Evolutionary conservation across 345 rosid genomes (phyloP).

Genomic region (Geranium rotundifolium): DNA sequence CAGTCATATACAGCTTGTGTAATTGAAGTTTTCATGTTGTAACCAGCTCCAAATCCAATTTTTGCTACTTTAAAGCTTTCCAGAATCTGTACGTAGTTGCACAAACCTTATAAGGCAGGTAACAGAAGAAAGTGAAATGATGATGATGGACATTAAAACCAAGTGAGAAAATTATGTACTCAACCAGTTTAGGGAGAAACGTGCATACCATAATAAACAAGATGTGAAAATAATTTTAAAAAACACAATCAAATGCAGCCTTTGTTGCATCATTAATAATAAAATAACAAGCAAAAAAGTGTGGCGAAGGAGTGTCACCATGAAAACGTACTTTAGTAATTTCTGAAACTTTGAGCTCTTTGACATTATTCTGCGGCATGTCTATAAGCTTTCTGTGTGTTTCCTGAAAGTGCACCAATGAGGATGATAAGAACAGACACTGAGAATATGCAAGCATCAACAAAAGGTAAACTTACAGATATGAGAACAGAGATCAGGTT

Average conservation of each 20-base stretch:
- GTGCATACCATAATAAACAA: background rate
- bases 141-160: background rate
- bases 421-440: slow-evolving; percentile 5
- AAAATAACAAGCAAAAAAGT: background rate
- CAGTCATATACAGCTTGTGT: slow-evolving; percentile 62
- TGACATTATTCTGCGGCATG: slow-evolving; percentile 24
- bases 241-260: background rate
- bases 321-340: slow-evolving; percentile 38
- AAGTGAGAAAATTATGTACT: background rate
- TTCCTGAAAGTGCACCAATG: slow-evolving; percentile 37
- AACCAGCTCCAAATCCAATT: slow-evolving; percentile 88
- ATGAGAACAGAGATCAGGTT: slow-evolving; percentile 45
- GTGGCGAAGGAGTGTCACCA: background rate
- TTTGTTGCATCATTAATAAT: background rate
- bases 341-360: slow-evolving; percentile 49
- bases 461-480: slow-evolving; percentile 42
- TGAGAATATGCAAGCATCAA: background rate
- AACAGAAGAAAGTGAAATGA: slow-evolving; percentile 2
- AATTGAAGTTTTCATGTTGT: slow-evolving; percentile 47
- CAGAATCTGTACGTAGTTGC: slow-evolving; percentile 42
- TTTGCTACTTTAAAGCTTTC: slow-evolving; percentile 56
- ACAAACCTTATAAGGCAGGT: slow-evolving; percentile 9
- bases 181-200: background rate
- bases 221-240: background rate
- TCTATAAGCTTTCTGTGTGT: slow-evolving; percentile 38